Percentiles rank a stretch among this genome's conserved stretches.
phyloP scores from a whole-genome alignment of 2,329 filamentous ascomycete species.

The Beauveria scarabaeidicola region DNA sequence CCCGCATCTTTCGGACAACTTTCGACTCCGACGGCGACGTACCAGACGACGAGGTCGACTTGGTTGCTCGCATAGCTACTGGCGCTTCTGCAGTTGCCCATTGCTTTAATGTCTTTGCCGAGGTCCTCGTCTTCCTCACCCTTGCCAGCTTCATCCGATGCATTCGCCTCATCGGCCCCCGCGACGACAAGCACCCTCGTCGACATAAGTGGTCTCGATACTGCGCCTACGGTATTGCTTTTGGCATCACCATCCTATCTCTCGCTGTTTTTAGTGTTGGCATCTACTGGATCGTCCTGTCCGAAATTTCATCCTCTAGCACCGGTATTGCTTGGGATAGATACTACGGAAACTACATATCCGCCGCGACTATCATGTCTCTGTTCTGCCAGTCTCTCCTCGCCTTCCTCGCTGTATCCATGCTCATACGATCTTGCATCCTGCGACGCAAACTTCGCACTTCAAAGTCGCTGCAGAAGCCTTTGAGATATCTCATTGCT shows the following conservation, averaged over 20 bases:
- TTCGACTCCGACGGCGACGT: background rate
- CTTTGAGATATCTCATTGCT: slow-evolving; percentile 16
- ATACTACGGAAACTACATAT: background rate
- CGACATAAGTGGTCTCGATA: background rate
- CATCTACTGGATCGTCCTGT: background rate
- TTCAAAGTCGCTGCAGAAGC: slow-evolving; percentile 4
- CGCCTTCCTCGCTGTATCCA: background rate
- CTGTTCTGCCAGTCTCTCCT: background rate
- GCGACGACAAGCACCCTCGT: background rate
- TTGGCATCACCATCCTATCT: slow-evolving; percentile 4
- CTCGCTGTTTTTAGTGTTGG: slow-evolving; percentile 9
- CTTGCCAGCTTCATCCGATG: slow-evolving; percentile 12
- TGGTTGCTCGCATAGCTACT: background rate
- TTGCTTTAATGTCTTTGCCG: background rate
- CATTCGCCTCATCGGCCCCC: background rate
- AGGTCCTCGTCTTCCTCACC: slow-evolving; percentile 11
- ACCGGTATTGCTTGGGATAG: background rate
- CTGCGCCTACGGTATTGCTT: background rate
- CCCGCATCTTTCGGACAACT: background rate
- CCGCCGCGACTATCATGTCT: background rate
- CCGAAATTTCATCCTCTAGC: background rate
- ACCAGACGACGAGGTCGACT: background rate
- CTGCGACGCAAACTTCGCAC: slow-evolving; percentile 5
- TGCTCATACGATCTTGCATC: slow-evolving; percentile 6
- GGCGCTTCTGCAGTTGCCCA: background rate